Base-by-base conservation (phyloP, 176 grass and related monocot species). In the Cenchrus fungigraminus region DNA sequence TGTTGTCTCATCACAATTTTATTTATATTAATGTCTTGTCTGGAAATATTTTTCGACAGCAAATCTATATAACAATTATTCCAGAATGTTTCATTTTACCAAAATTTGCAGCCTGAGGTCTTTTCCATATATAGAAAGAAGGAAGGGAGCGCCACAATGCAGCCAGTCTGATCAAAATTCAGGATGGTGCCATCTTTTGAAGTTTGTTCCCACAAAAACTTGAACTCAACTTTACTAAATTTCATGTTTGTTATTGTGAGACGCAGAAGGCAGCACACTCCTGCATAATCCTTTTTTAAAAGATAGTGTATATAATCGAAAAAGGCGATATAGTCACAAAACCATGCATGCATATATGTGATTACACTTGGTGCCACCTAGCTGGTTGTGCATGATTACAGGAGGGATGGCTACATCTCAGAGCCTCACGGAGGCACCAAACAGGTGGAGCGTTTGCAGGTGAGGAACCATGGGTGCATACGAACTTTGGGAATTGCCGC, bases 391-490 rank as follows among this genome's bases (percentile, higher is more conserved):
- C 46, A 47, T 81, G 76, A 89, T 25, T 63, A 47, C 13, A 32
- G 31, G 31, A n/a, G n/a, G 8, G 63, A 81, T 62, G 43, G 54
- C 65, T 53, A 22, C 32, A 59, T 70, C 9, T 69, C 54, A 60
- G 28, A 55, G 64, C 54, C 71, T 29, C 9, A 54, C 49, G 44
- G 53, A 79, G 68, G 29, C 47, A 82, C 72, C 88, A 86, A 37
- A 65, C 72, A 82, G 28, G 4, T 90, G 83, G 82, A 82, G 56
- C 46, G 20, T 31, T 86, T 82, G 16, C 32, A 67, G 9, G 10
- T 34, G 5, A 77, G 54, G 45, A 68, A 20, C 42, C 69, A 76
- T 70, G 49, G 49, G 44, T 80, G 32, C 43, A 71, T 65, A 34
- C 62, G 57, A 81, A 76, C 72, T 64, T 65, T 57, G 10, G 20